Evolutionary conservation across 2,329 filamentous ascomycete species (phyloP), one percentile per base, ranked within the genome.

Genomic region (Ustulina deusta): DNA sequence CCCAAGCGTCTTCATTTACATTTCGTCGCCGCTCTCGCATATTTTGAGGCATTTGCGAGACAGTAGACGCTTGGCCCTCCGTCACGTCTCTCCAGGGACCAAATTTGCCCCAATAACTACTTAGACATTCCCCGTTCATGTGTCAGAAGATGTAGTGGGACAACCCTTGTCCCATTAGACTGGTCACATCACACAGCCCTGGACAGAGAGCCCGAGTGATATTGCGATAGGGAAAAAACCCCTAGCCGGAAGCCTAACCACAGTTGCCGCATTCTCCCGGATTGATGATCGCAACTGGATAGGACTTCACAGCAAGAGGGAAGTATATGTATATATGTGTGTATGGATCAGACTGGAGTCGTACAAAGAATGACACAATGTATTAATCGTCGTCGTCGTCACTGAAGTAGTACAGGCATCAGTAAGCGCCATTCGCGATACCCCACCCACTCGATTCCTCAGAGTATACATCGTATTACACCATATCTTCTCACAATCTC

Each of bases 381-480:
- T 34, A 55, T 56, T 55, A n/a, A 56, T 42, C 20, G 13, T 56
- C 54, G 4, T 42, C 52, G 29, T 46, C 59, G 29, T 55, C 49
- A 56, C 38, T 34, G 17, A 20, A 13, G 38, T 40, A 40, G 34
- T 36, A 36, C 34, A 10, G 4, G 15, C 38, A 55, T 62, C 51
- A 55, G 36, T 34, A 48, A 56, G 46, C 48, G 17, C 17, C 46
- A 22, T 36, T 11, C 25, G 42, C 36, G 32, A 52, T 52, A 52
- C 61, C 61, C 54, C 61, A 48, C 61, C 54, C 46, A 63, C 29
- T 13, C 40, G 36, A 29, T 51, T 49, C 34, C 44, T 38, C 52
- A 49, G 9, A 34, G 20, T 58, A 52, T 63, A n/a, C n/a, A n/a
- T n/a, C n/a, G n/a, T n/a, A 58, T 52, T 68, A 64, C 44, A 52